These are phyloP conservation scores for Penicillium sp. DNA, from an alignment of 2,329 filamentous ascomycete species.

Conservation along the genomic window DNA sequence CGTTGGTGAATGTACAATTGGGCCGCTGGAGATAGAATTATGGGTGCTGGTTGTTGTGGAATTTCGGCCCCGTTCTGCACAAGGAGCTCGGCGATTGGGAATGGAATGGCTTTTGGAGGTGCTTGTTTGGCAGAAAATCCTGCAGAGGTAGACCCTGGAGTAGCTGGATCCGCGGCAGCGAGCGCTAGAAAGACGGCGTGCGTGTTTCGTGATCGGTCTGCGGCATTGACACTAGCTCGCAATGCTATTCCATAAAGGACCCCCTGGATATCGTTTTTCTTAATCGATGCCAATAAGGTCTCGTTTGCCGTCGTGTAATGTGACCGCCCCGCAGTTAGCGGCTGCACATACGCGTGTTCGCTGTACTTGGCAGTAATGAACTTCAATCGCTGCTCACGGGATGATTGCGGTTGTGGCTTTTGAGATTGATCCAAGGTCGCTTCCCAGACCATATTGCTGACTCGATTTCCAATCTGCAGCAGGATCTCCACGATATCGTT, in stretches of 20 bases:
- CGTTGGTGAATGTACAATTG: conserved; percentile 82
- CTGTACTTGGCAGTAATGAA: conserved; percentile 97
- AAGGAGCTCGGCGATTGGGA: conserved; percentile 85
- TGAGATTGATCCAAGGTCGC: conserved; percentile 68
- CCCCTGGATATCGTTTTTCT: conserved; percentile 91
- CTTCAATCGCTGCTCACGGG: conserved; percentile 81
- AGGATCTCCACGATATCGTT: conserved; percentile 94
- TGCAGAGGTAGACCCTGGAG: conserved; percentile 51
- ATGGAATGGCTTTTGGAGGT: conserved; percentile 56
- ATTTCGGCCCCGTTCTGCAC: conserved; percentile 93
- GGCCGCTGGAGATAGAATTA: conserved; percentile 77
- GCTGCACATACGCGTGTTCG: conserved; percentile 75
- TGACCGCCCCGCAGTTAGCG: conserved; percentile 66
- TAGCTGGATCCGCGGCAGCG: conserved; percentile 84
- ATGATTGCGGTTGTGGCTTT: conserved; percentile 74
- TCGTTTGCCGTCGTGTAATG: conserved; percentile 78
- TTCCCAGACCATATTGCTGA: conserved; percentile 97
- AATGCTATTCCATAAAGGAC: conserved; percentile 88
- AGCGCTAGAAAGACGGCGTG: conserved; percentile 88
- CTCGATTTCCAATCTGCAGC: conserved; percentile 83
- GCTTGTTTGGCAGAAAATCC: conserved; percentile 24
- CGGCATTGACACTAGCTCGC: conserved; percentile 78
- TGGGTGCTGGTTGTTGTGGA: conserved; percentile 68
- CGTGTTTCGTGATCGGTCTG: conserved; percentile 81
- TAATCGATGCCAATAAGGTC: conserved; percentile 84